phyloP scores from a whole-genome alignment of 2,329 filamentous ascomycete genomes.

The Pseudophaeomoniella oleicola region DNA sequence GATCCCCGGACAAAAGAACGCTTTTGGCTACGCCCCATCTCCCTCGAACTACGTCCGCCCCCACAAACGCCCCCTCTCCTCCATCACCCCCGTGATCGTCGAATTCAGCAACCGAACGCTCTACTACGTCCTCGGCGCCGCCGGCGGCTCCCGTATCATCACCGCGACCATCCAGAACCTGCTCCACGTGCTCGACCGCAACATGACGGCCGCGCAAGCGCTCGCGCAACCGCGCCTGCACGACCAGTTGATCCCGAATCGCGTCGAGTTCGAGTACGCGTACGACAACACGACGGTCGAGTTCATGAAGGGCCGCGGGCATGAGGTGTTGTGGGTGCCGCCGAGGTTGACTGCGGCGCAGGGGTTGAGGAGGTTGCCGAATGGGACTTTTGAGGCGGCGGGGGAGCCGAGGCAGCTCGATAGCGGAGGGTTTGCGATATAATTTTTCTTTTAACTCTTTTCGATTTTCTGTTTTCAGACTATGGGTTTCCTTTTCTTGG shows the following conservation, averaged over 20 bases:
- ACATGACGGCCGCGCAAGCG: constrained; percentile 45
- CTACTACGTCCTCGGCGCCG: constrained; percentile 57
- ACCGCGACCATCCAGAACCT: constrained; percentile 62
- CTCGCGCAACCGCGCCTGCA: constrained; percentile 57
- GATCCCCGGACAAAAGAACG: constrained; percentile 61
- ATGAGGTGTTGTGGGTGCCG: constrained; percentile 57
- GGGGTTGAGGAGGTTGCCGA: constrained; percentile 43
- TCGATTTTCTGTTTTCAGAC: too few species aligned
- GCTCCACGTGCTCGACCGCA: constrained; percentile 56
- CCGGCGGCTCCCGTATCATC: constrained; percentile 72
- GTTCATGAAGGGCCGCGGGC: constrained; percentile 49
- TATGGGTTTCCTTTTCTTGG: too few species aligned
- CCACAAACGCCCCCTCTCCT: constrained; percentile 69
- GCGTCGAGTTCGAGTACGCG: constrained; percentile 49
- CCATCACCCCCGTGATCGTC: constrained; percentile 65
- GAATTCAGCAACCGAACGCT: constrained; percentile 51
- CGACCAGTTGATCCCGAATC: constrained; percentile 66
- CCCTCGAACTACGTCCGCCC: constrained; percentile 69
- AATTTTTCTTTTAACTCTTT: too few species aligned
- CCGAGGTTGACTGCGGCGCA: constrained; percentile 56
- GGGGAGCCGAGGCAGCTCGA: constrained; percentile 61
- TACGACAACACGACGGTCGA: constrained; percentile 52
- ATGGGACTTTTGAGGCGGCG: constrained; percentile 64
- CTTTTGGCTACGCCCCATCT: constrained; percentile 72
- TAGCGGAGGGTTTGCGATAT: constrained; percentile 49